Base-by-base conservation (phyloP, 1,139 yeast genomes). In the Kodamaea alishanica region DNA sequence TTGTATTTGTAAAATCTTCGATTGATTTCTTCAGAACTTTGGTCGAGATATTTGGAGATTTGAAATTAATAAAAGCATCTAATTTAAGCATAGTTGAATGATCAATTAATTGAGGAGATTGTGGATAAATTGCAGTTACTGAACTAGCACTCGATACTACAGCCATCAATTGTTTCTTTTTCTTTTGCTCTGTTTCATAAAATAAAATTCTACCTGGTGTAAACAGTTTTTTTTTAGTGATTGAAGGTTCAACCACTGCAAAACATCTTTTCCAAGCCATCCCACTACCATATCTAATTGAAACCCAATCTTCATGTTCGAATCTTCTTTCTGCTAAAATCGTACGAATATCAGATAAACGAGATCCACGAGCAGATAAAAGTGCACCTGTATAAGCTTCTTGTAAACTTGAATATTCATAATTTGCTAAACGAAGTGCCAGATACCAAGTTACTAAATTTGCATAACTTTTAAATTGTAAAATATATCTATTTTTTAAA, bases 201-300 rank as follows among this genome's bases (percentile, higher is more conserved):
- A 84, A 80, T 26, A 74, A 65, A 11, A 82, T 77, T 45, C 79
- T 66, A 28, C 90, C 83, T 28, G 81, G 70, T 26, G 64, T 52
- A 47, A 74, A 67, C 46, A 46, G 56, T 53, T 66, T 71, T 46
- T 55, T 67, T 60, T 80, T 62, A 55, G 65, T 6, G 64, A 65
- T 43, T 28, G 68, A 61, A 6, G 96, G 97, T 45, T 90, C 88
- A 41, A 90, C 77, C n/a, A 89, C 96, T 1, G 95, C 92, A 69
- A 77, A 92, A 57, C 96, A 90, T 46, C 95, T 75, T 56, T 84
- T 86, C 97, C 97, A 92, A 1, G 97, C 96, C 95, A 88, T 88
- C 27, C 98, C 98, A 11, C 94, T 79, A 10, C 97, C 97, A 60
- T 90, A 90, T 48, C 97, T 73, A 23, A 92, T 95, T 60, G 90